Evolutionary conservation across 352 stramenopile species (phyloP).

Genomic region (Phytophthora sp.): DNA sequence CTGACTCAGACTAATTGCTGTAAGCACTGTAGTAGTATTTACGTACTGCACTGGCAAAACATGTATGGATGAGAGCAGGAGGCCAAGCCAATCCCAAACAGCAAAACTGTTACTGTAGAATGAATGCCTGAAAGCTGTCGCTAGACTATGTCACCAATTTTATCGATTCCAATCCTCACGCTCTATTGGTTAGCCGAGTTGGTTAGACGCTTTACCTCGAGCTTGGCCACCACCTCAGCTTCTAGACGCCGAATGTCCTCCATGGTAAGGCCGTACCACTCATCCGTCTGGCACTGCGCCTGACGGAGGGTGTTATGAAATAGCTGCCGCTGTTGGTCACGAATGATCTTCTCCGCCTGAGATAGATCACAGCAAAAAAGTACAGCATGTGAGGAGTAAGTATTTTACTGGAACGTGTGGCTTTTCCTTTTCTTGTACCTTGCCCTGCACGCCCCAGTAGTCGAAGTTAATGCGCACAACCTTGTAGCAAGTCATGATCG

Average conservation of each 20-base stretch:
- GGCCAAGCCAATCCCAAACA: conserved; percentile 16
- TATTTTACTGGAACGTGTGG: no score
- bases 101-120: conserved; percentile 17
- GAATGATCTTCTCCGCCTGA: conserved; percentile 81
- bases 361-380: neutral
- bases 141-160: conserved; percentile 15
- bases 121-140: conserved; percentile 18
- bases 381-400: no score
- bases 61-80: conserved; percentile 20
- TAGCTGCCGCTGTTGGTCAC: conserved; percentile 82
- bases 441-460: conserved; percentile 87
- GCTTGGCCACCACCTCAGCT: conserved; percentile 73
- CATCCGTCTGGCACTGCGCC: conserved; percentile 79
- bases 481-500: conserved; percentile 90
- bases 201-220: conserved; percentile 70
- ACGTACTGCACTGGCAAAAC: no score
- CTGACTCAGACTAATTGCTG: no score
- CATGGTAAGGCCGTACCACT: conserved; percentile 87
- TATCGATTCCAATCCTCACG: conserved; percentile 11
- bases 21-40: no score
- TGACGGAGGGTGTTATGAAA: conserved; percentile 79
- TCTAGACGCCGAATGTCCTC: conserved; percentile 86
- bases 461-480: conserved; percentile 89
- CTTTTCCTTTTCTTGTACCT: conserved; percentile 43
- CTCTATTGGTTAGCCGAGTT: conserved; percentile 52